These are phyloP conservation scores for Daldinia bambusicola DNA, from an alignment of 495 filamentous ascomycete species.

Conservation along the genomic window DNA sequence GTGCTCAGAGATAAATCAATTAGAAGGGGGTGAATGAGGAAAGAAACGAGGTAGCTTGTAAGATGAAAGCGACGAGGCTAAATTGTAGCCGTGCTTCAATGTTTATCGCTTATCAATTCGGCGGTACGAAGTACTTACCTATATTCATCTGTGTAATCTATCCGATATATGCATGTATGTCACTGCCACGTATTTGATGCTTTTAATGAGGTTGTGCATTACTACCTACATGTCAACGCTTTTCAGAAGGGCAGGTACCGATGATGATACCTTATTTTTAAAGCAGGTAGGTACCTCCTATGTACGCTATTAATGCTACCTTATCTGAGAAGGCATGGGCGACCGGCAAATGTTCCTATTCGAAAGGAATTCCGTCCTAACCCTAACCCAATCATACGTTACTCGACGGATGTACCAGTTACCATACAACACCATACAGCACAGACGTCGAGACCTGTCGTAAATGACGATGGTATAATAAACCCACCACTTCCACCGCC, in stretches of 20 bases:
- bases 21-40: neutral
- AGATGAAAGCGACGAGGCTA: constrained; percentile 8
- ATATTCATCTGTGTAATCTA: too few relatives aligned
- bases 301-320: too few relatives aligned
- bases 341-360: too few relatives aligned
- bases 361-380: neutral
- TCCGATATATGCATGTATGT: too few relatives aligned
- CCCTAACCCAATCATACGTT: neutral
- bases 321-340: too few relatives aligned
- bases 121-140: too few relatives aligned
- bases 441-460: neutral
- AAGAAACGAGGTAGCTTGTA: neutral
- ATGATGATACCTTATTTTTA: too few relatives aligned
- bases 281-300: too few relatives aligned
- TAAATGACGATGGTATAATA: neutral
- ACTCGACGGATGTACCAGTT: neutral
- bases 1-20: neutral
- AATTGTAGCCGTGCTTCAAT: constrained; percentile 9
- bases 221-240: too few relatives aligned
- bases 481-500: neutral
- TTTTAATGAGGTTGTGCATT: neutral
- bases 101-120: neutral
- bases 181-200: neutral
- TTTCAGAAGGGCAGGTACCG: too few relatives aligned
- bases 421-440: neutral